Evolutionary conservation across 1,284 basidiomycete genomes (phyloP).

Genomic region (Pascua sp.): DNA sequence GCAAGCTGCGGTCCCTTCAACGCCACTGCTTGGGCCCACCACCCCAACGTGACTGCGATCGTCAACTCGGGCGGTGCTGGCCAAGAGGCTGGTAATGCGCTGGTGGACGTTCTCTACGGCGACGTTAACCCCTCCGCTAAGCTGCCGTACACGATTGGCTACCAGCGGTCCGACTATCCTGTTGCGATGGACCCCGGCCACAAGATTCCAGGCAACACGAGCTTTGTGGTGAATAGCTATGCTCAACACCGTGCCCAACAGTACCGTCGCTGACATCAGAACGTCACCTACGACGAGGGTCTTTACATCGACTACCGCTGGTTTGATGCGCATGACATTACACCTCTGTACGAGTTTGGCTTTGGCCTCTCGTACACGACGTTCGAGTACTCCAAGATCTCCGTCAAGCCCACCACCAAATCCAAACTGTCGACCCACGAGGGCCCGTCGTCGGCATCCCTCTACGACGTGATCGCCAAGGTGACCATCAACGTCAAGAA

Average conservation of each 20-base stretch:
- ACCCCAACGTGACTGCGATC: constrained; percentile 57
- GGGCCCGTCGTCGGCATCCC: too few species aligned
- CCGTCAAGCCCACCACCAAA: constrained; percentile 14
- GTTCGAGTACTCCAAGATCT: constrained; percentile 39
- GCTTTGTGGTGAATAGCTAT: constrained; percentile 4
- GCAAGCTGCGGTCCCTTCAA: constrained; percentile 17
- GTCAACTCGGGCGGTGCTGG: constrained; percentile 45
- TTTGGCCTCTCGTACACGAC: constrained; percentile 47
- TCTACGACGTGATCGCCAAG: constrained; percentile 12
- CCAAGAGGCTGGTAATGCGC: constrained; percentile 65
- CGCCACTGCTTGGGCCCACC: constrained; percentile 46
- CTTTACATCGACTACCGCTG: constrained; percentile 46
- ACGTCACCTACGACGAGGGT: constrained; percentile 36
- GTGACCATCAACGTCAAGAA: constrained; percentile 46
- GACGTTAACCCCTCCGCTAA: constrained; percentile 68
- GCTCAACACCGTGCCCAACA: neutral
- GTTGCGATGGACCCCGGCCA: neutral
- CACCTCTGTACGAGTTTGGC: constrained; percentile 50
- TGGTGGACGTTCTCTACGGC: constrained; percentile 73
- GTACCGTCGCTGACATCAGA: neutral
- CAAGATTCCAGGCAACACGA: constrained; percentile 8
- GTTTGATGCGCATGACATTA: constrained; percentile 48
- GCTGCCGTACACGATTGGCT: constrained; percentile 48
- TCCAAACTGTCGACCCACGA: neutral
- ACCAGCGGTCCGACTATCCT: neutral